Conservation (phyloP, 108 stramenopile species). For the Skeletonema marinoi region DNA sequence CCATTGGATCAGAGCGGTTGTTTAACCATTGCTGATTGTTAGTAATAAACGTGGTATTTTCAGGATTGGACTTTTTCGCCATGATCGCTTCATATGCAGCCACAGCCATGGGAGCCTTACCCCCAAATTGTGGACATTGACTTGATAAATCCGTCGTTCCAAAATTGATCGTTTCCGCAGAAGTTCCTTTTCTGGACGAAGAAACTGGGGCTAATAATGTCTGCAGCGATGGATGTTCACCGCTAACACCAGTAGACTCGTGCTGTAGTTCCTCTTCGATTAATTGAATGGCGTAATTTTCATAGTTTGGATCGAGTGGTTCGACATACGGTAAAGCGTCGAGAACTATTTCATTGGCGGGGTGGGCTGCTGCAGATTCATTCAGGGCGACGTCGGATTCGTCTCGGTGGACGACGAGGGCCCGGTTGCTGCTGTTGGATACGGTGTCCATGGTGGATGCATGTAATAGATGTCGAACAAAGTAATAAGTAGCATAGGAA, state of each 20-base stretch:
- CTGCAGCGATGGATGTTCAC: slow-evolving; percentile 15
- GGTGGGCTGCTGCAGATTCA: not conserved
- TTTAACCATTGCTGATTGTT: slow-evolving; percentile 1
- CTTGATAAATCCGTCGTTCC: not conserved
- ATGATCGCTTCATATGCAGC: slow-evolving; percentile 32
- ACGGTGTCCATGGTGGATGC: not conserved
- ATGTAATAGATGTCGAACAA: too few relatives aligned
- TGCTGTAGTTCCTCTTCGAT: slow-evolving; percentile 60
- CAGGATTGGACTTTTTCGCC: not conserved
- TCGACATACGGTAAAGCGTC: slow-evolving; percentile 86
- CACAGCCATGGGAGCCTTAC: slow-evolving; percentile 28
- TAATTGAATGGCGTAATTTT: slow-evolving; percentile 73
- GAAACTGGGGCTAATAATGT: not conserved
- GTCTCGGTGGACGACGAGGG: slow-evolving; percentile 15
- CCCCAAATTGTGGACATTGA: slow-evolving; percentile 2
- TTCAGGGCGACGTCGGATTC: not conserved
- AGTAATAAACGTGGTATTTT: not conserved
- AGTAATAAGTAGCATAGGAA: too few relatives aligned
- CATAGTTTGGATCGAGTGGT: slow-evolving; percentile 71
- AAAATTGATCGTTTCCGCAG: not conserved
- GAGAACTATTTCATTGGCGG: slow-evolving; percentile 36
- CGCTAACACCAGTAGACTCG: not conserved
- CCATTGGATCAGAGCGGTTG: slow-evolving; percentile 28
- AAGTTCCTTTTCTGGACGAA: not conserved
- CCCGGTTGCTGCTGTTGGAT: not conserved